Evolutionary conservation across 148 eudicot species (phyloP), one percentile per base, ranked within the genome.

Genomic region (Vaccinium macrocarpon): DNA sequence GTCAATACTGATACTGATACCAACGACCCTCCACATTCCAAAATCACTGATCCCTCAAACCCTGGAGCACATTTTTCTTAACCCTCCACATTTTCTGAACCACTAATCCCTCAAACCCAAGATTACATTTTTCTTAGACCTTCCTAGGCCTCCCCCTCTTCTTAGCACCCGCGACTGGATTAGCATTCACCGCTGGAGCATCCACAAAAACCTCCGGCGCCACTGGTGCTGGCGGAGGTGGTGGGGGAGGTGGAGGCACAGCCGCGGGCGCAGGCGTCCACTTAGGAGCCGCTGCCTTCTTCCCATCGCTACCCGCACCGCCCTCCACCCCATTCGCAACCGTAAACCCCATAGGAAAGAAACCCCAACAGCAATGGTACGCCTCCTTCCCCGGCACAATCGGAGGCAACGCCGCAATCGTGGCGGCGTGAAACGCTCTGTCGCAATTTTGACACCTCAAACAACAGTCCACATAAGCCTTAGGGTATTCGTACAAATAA

Each of bases 351-450:
- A 97, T 83, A 1, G 99, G 98, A 19, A 95, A 95, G 79, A 95
- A 92, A 0, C 98, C 98, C 96, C 96, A 95, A 46, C 97, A 95
- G 70, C 99, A 97, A 80, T 91, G 90, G 83, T 95, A 95, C 0
- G 95, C 96, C 35, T 97, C 98, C 81, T 90, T 93, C n/a, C 99
- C 99, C 2, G 95, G 94, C 49, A 95, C 98, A 13, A 84, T 1
- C 0, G 98, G 98, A 13, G 99, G 99, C 88, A 93, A 76, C 0
- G 90, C 87, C 74, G 88, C 74, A 11, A 97, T 86, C 48, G 61
- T 55, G 8, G 88, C 89, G 0, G 93, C 98, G 35, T 94, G 94
- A 56, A 94, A 95, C 8, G 98, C 92, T 84, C 95, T 87, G 68
- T 88, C 82, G 82, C 99, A 97, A 77, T 90, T 93, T 86, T 90